A percentile compares a stretch with the other conserved stretches of the same genome.
These are phyloP conservation scores for Cudoniella acicularis DNA, from an alignment of 495 filamentous ascomycete species.

Conservation along the genomic window DNA sequence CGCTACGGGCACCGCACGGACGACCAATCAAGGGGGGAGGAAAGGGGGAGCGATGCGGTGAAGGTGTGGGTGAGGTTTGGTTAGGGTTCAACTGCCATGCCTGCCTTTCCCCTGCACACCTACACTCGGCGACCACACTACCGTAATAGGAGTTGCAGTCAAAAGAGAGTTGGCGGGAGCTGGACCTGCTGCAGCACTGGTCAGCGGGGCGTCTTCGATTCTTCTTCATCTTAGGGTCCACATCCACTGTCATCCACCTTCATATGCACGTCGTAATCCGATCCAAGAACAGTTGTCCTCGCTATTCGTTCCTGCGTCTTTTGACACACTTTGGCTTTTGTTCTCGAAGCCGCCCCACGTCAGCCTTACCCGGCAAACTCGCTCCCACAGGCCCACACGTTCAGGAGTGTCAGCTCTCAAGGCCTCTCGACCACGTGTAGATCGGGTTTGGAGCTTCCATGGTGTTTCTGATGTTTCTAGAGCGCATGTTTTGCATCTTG, in stretches of 20 bases:
- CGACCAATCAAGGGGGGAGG: background rate
- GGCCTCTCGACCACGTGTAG: background rate
- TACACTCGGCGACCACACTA: background rate
- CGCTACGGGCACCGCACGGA: background rate
- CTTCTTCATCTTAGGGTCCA: background rate
- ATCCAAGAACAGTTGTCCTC: background rate
- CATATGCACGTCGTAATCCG: background rate
- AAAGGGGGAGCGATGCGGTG: background rate
- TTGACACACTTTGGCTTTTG: background rate
- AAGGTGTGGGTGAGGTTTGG: background rate
- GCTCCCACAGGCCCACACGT: background rate
- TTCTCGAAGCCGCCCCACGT: constrained; percentile 1
- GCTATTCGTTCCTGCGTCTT: constrained; percentile 18
- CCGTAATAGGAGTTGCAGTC: background rate
- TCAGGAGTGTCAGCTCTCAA: background rate
- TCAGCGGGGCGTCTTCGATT: background rate
- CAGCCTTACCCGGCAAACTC: constrained; percentile 16
- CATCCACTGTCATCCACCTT: background rate
- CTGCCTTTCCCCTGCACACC: background rate
- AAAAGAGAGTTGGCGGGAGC: background rate
- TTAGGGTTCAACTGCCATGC: background rate
- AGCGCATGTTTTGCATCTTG: background rate
- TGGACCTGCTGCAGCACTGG: background rate
- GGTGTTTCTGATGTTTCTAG: background rate
- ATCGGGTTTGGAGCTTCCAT: background rate